Conservation (phyloP, 73 alveolate genomes). For the Urostyla sp. region DNA sequence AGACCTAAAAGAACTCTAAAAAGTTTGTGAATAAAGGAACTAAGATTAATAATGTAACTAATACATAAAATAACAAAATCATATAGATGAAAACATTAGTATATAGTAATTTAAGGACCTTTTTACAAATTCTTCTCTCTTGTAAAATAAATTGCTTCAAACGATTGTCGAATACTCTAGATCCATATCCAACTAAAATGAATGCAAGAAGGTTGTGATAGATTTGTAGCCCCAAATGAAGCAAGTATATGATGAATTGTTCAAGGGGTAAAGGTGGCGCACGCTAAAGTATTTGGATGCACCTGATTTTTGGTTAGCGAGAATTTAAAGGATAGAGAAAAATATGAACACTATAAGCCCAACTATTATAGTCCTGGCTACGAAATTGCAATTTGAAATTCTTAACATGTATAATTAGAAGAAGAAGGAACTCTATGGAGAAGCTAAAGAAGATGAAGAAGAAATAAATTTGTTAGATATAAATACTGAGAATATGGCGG, state of each 20-base stretch:
- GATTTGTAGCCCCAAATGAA: background rate
- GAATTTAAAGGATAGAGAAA: constrained; percentile 19
- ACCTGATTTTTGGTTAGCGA: constrained; percentile 10
- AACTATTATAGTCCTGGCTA: constrained; percentile 2
- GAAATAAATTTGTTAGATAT: constrained; percentile 19
- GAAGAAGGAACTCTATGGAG: constrained; percentile 27
- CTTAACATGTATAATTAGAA: background rate
- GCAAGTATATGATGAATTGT: constrained; percentile 7
- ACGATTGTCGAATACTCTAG: background rate
- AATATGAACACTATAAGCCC: background rate
- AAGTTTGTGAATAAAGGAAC: constrained; percentile 16
- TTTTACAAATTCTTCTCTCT: background rate
- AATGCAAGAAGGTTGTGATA: constrained; percentile 13
- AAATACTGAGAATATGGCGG: background rate
- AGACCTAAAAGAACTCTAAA: constrained; percentile 41
- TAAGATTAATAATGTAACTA: constrained; percentile 15
- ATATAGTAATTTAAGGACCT: constrained; percentile 13
- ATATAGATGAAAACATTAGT: constrained; percentile 47
- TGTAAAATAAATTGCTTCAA: background rate
- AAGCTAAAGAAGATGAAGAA: constrained; percentile 23
- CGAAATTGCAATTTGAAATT: background rate
- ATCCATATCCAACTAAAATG: background rate
- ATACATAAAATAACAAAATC: background rate
- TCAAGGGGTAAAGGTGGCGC: constrained; percentile 52
- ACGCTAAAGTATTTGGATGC: constrained; percentile 33